Base-by-base conservation (phyloP, 169 alveolate species). In the Plasmodium chabaudi region DNA sequence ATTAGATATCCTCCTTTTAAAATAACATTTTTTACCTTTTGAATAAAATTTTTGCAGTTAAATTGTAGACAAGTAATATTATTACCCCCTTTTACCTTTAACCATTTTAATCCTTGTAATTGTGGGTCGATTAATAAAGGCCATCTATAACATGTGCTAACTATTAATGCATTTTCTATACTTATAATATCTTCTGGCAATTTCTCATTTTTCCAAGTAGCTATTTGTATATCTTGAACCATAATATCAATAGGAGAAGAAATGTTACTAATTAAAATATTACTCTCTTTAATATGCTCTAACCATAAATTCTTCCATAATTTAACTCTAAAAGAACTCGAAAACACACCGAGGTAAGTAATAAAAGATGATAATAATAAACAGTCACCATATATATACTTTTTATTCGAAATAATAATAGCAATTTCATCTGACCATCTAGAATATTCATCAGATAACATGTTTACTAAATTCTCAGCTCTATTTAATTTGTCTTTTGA, bases 91-190 rank as follows among this genome's bases (percentile, higher is more conserved):
- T 94, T 97, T 67, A 96, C 97, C 94, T 97, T 97, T 82, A 98
- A 95, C 99, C 99, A 98, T 71, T 96, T 97, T 73, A 96, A 93
- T 55, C 99, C 99, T 93, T 98, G 98, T 91, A 97, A 93, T 94
- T 98, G 98, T 5, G 99, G 99, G 89, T 98, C 99, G 42, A 98
- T 97, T 77, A 98, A 94, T 57, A 98, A 89, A 44, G 99, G 99
- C 98, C 98, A 98, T 82, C 99, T 92, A 60, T 98, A 94, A 75
- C 99, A 97, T 64, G 98, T 95, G 10, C 97, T 94, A 51, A 98
- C 96, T 46, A 97, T 96, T 13, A 98, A 93, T 2, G 99, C 99
- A 91, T 98, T 98, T 93, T 98, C 99, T 34, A 97, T 95, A 44
- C 98, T 96, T 92, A 97, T 95, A 93, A 97, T 97, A 96, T 98